Conservation (phyloP, 2,329 filamentous ascomycete genomes). For the Pyrenochaeta sp. region DNA sequence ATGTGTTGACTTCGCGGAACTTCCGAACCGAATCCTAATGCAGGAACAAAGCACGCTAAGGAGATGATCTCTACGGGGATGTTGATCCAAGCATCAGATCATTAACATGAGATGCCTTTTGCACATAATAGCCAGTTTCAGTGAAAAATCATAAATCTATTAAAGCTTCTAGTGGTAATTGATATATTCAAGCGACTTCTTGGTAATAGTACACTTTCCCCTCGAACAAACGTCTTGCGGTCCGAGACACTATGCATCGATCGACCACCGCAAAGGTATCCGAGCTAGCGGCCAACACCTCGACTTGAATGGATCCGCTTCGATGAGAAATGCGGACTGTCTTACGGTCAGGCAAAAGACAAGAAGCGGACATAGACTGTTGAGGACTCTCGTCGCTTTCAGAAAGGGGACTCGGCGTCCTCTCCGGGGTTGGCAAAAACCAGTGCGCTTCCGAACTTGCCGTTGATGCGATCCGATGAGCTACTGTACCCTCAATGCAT, state of each 20-base stretch:
- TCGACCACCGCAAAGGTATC: constrained; percentile 28
- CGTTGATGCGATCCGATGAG: constrained; percentile 18
- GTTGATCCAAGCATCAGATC: too few relatives aligned
- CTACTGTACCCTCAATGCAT: constrained; percentile 39
- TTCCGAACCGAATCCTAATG: too few relatives aligned
- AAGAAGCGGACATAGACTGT: background rate
- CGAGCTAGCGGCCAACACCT: constrained; percentile 25
- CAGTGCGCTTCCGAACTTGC: background rate
- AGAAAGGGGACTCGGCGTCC: constrained; percentile 18
- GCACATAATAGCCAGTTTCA: too few relatives aligned
- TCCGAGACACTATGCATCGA: constrained; percentile 41
- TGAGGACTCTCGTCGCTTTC: constrained; percentile 2
- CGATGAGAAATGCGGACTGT: constrained; percentile 29
- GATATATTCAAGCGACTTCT: background rate
- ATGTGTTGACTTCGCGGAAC: too few relatives aligned
- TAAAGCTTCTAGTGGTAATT: background rate
- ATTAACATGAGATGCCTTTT: too few relatives aligned
- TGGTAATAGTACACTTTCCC: constrained; percentile 39
- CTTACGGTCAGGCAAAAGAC: constrained; percentile 5
- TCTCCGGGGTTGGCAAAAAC: constrained; percentile 11
- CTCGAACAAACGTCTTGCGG: constrained; percentile 43
- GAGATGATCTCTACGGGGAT: too few relatives aligned
- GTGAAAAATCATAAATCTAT: background rate
- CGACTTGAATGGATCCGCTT: constrained; percentile 37
- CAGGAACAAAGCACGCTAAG: too few relatives aligned